Evolutionary conservation across 768 basidiomycete species (phyloP), one percentile per base, ranked within the genome.

Genomic region (Suillus americanus): DNA sequence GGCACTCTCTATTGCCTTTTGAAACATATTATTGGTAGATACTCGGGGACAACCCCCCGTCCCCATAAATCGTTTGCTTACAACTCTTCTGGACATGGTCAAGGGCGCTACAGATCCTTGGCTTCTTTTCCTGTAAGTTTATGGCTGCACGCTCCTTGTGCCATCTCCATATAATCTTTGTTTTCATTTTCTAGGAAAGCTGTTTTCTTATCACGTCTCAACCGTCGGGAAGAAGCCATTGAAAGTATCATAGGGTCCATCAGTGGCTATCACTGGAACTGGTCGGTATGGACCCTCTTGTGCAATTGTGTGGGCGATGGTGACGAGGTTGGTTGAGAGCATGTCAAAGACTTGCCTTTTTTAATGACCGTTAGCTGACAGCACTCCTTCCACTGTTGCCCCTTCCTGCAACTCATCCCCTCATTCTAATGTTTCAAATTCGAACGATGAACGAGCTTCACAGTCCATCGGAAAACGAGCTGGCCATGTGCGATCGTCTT

Each of bases 261-360:
- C 50, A 82, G 83, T 43, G 82, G 83, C 6, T 93, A 89, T 71
- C 90, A 92, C 14, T 98, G 93, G 89, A 98, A 98, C 73, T 99
- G 96, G 95, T 91, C 92, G 33, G 81, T 88, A n/a, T 99, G 95
- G 95, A 79, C 85, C 9, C 82, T 94, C 50, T 80, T 99, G n/a
- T 84, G 85, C 3, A 87, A 86, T 61, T 91, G 92, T 72, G 83
- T 95, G 38, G 85, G 86, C 16, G 93, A 95, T 66, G 87, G 87
- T 18, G 92, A 95, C 78, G 94, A 97, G 88, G 95, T 95, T 62
- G 43, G 74, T 41, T 48, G 64, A 41, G 61, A 45, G 30, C 5
- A 48, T 54, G 53, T 63, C 38, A 28, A 35, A 50, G 7, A n/a
- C 23, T 18, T 55, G 3, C 59, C 14, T 12, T 18, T 14, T 54